Conservation (phyloP, 2,329 filamentous ascomycete genomes). For the Pezicula rhizophila region DNA sequence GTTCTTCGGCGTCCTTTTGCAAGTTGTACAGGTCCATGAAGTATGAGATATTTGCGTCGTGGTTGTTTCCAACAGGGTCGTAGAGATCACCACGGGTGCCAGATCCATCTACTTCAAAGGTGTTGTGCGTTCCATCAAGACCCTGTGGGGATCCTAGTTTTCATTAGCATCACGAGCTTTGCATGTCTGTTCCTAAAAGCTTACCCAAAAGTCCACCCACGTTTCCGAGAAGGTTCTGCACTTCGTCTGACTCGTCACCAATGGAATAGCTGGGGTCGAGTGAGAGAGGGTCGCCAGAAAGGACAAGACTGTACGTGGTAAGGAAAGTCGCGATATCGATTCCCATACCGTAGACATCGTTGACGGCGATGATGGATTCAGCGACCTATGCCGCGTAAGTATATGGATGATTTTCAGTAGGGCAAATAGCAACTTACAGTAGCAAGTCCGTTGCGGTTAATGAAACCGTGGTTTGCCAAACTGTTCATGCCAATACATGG, state of each 20-base stretch:
- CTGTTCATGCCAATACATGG: constrained; percentile 33
- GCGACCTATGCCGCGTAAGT: too few species aligned
- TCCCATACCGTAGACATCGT: constrained; percentile 36
- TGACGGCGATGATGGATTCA: too few species aligned
- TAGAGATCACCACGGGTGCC: constrained; percentile 42
- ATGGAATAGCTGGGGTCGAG: constrained; percentile 38
- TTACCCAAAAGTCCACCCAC: constrained; percentile 36
- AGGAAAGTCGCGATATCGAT: constrained; percentile 33
- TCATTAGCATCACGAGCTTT: too few species aligned
- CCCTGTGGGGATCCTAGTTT: constrained; percentile 34
- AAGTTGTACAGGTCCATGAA: constrained; percentile 20
- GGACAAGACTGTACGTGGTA: constrained; percentile 37
- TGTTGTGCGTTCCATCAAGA: constrained; percentile 42
- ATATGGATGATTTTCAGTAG: too few species aligned
- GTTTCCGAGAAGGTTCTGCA: constrained; percentile 9
- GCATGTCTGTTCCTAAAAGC: not conserved
- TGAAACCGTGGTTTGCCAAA: constrained; percentile 29
- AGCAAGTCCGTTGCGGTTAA: too few species aligned
- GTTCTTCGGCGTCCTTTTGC: constrained; percentile 7
- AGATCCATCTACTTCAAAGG: constrained; percentile 46
- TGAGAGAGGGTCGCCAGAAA: constrained; percentile 37
- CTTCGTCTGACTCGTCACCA: constrained; percentile 21
- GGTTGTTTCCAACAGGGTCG: constrained; percentile 12
- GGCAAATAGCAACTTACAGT: too few species aligned
- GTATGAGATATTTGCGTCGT: constrained; percentile 12